phyloP scores from a whole-genome alignment of 306 rosid species.

The Carpinus fangiana region DNA sequence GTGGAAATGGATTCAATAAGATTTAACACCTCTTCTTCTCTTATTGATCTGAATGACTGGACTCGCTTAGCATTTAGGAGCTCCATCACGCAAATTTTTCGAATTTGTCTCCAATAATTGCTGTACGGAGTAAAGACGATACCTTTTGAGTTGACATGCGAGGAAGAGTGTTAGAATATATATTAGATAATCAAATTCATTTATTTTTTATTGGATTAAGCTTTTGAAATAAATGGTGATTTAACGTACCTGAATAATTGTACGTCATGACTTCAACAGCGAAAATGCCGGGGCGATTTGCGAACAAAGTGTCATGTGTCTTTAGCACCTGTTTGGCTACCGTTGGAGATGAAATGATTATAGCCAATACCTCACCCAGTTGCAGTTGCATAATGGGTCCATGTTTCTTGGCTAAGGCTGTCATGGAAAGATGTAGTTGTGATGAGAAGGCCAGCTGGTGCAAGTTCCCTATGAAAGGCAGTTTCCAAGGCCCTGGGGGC shows the following conservation, averaged over 20 bases:
- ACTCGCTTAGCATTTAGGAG: background rate
- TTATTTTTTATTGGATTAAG: too few species aligned
- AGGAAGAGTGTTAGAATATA: too few species aligned
- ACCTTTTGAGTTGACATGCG: too few species aligned
- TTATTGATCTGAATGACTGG: constrained; percentile 1
- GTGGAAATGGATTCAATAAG: constrained; percentile 2
- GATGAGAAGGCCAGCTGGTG: constrained; percentile 9
- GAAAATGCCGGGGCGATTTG: background rate
- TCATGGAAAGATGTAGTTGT: background rate
- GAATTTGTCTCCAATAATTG: constrained; percentile 20
- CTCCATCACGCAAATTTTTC: background rate
- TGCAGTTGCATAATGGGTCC: constrained; percentile 12
- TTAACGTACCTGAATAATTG: background rate
- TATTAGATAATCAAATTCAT: too few species aligned
- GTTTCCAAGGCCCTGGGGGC: constrained; percentile 19
- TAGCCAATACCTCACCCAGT: constrained; percentile 1
- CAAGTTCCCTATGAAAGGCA: constrained; percentile 24
- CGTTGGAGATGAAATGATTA: constrained; percentile 15
- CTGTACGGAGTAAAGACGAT: constrained; percentile 11
- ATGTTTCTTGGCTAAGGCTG: background rate
- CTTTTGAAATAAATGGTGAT: too few species aligned
- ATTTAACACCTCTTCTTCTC: constrained; percentile 29
- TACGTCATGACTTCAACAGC: background rate
- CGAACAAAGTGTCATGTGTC: constrained; percentile 1
- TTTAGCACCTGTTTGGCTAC: background rate